These are phyloP conservation scores for Piper betle DNA, from an alignment of 164 flowering plant genomes.

Conservation along the genomic window DNA sequence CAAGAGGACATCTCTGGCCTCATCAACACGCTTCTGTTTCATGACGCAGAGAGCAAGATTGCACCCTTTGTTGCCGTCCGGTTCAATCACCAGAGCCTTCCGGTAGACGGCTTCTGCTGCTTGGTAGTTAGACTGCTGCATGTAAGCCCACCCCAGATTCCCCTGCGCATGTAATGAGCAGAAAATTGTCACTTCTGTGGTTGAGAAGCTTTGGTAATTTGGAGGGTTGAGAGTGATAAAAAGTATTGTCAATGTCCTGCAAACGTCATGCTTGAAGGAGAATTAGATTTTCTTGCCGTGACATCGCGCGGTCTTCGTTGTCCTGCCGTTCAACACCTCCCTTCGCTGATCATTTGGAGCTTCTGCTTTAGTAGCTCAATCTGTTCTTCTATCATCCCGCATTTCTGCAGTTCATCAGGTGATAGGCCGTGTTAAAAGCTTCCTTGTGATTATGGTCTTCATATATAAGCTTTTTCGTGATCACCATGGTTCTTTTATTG, in stretches of 20 bases:
- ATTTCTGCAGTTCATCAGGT: constrained; percentile 30
- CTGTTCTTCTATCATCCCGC: constrained; percentile 65
- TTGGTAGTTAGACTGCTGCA: constrained; percentile 56
- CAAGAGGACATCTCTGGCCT: constrained; percentile 37
- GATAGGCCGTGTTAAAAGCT: background rate
- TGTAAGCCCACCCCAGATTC: constrained; percentile 92
- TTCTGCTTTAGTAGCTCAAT: constrained; percentile 53
- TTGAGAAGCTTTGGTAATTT: too few species aligned
- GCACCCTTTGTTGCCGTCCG: constrained; percentile 80
- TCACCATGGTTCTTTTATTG: too few species aligned
- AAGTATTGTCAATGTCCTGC: constrained; percentile 58
- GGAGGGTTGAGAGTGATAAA: too few species aligned
- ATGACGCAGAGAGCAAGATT: constrained; percentile 53
- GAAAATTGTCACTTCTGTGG: background rate
- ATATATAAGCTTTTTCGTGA: background rate
- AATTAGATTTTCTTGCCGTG: constrained; percentile 87
- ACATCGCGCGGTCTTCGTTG: constrained; percentile 48
- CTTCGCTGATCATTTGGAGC: constrained; percentile 57
- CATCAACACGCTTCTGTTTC: constrained; percentile 41
- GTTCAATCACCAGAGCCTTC: constrained; percentile 73
- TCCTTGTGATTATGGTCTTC: background rate
- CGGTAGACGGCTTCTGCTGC: constrained; percentile 72
- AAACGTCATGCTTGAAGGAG: constrained; percentile 71
- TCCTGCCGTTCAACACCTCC: constrained; percentile 44
- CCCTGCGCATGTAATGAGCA: constrained; percentile 54